Base-by-base conservation (phyloP, 192 early-diverging fungal species). In the Coemansia sp. region DNA sequence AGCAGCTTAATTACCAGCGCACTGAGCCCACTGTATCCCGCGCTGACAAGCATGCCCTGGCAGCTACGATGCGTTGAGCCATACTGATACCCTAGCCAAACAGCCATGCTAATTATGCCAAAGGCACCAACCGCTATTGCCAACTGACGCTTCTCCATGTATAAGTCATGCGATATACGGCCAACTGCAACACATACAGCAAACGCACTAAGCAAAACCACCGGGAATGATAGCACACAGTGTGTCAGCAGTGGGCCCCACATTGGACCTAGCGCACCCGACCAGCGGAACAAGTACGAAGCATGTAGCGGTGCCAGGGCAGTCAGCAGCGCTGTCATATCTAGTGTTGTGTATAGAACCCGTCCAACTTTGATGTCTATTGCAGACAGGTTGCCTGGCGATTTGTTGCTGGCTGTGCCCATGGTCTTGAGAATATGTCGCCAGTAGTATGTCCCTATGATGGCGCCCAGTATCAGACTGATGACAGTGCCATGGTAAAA, bases 231-330 rank as follows among this genome's bases (percentile, higher is more conserved):
- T 2, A 88, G 57, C 23, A 63, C 33, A 33, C 81, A 43, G 18
- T 88, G 84, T 10, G 81, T 83, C 46, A 83, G 13, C 12, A 81
- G 72, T 26, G 86, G 80, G 0, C 86, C 86, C 67, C 78, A 71
- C 57, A 69, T 53, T 6, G 86, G 84, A 10, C 86, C 84, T 49
- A 83, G 61, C 36, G 64, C n/a, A 3, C 66, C 72, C 5, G 83
- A 84, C 36, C 67, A 73, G 40, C 62, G 60, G 58, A 84, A 83
- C 68, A 84, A 48, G 37, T 65, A 54, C 15, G 61, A 57, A 0
- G 68, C 56, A 7, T 65, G 72, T 41, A 71, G 35, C 33, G 85
- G 83, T 10, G 83, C 69, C 40, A 68, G 50, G n/a, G 83, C 82
- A 6, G 81, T 64, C 47, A 83, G 46, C 3, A 82, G 15, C 3